Conservation (phyloP, 352 stramenopile species). For the Phytophthora aleatoria region DNA sequence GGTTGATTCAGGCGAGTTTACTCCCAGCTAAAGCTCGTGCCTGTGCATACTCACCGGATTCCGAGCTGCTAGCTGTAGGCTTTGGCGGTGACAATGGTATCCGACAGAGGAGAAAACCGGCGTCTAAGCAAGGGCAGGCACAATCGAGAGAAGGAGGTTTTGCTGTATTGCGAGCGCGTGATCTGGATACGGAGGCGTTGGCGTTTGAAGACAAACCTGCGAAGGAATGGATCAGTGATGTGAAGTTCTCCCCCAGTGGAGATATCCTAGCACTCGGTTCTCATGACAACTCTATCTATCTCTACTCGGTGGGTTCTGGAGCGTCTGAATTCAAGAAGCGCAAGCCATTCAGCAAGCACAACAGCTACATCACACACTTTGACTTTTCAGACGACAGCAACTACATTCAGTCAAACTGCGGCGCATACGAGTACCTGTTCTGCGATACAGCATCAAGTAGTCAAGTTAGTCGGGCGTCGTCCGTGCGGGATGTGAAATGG, state of each 20-base stretch:
- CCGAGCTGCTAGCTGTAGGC: constrained; percentile 82
- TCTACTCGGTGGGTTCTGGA: constrained; percentile 49
- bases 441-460: constrained; percentile 82
- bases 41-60: constrained; percentile 89
- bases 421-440: constrained; percentile 92
- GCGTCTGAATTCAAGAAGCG: constrained; percentile 52
- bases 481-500: constrained; percentile 86
- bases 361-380: constrained; percentile 86
- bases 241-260: constrained; percentile 74
- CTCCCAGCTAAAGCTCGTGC: constrained; percentile 64
- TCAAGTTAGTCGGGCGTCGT: constrained; percentile 82
- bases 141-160: constrained; percentile 56
- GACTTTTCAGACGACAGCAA: constrained; percentile 79
- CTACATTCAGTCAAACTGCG: constrained; percentile 79
- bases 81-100: constrained; percentile 67
- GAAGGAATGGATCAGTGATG: constrained; percentile 80
- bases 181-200: constrained; percentile 29
- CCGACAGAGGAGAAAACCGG: constrained; percentile 35
- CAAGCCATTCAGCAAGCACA: constrained; percentile 79
- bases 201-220: constrained; percentile 65
- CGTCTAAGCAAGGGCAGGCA: constrained; percentile 23
- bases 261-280: constrained; percentile 60
- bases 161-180: constrained; percentile 36
- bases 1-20: constrained; percentile 41
- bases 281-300: constrained; percentile 76